phyloP scores from a whole-genome alignment of 129 eudicot species.

The Kitagawia praeruptora region DNA sequence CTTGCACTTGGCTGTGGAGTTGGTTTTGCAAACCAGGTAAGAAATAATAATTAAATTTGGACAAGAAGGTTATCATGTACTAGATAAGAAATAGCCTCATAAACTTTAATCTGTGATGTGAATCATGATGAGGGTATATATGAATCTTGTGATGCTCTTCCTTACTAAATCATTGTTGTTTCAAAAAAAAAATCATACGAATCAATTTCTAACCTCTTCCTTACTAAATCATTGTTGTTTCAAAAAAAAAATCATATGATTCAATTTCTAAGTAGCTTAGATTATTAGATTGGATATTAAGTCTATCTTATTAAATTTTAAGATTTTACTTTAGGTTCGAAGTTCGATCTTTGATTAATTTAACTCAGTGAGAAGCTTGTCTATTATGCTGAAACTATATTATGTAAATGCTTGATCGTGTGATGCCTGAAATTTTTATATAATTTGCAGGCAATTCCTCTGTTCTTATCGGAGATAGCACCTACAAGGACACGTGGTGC shows the following conservation, averaged over 20 bases:
- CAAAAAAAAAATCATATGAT: too few species aligned
- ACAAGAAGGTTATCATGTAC: not conserved
- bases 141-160: not conserved
- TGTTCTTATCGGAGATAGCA: conserved; percentile 87
- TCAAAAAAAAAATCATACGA: too few species aligned
- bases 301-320: too few species aligned
- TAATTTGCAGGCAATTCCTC: conserved; percentile 70
- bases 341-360: not conserved
- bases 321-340: not conserved
- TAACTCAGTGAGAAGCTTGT: not conserved
- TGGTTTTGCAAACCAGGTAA: conserved; percentile 92
- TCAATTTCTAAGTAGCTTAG: not conserved
- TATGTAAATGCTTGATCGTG: not conserved
- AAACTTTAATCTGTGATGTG: not conserved
- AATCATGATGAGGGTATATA: not conserved
- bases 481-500: conserved; percentile 90
- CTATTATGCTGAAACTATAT: not conserved
- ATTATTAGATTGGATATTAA: not conserved
- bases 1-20: conserved; percentile 91
- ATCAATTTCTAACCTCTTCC: too few species aligned
- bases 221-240: not conserved
- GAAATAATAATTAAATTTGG: not conserved
- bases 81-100: not conserved
- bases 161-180: too few species aligned
- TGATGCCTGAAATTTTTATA: not conserved